Evolutionary conservation across 495 filamentous ascomycete genomes (phyloP).

Genomic region (Cairneyella variabilis): DNA sequence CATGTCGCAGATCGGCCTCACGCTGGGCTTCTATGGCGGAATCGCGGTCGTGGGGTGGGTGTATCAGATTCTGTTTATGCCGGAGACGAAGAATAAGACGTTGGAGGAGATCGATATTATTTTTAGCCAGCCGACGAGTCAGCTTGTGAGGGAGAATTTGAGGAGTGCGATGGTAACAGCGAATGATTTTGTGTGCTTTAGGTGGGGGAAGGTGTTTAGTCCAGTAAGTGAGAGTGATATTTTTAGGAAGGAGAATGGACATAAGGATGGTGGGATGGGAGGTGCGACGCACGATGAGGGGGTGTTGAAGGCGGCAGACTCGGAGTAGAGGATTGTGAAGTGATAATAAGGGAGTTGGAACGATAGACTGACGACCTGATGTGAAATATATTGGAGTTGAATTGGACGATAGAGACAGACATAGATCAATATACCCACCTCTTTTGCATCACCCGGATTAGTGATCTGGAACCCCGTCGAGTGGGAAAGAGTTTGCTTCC

Average conservation of each 20-base stretch:
- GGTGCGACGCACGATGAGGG: conserved; percentile 14
- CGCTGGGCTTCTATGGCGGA: conserved; percentile 58
- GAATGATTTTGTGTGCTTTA: conserved; percentile 14
- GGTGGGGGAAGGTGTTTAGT: conserved; percentile 25
- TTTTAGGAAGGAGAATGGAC: conserved; percentile 22
- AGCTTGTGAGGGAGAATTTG: conserved; percentile 47
- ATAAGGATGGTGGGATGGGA: conserved; percentile 1
- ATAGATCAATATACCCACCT: too few relatives aligned
- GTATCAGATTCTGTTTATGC: conserved; percentile 60
- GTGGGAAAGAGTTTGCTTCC: too few relatives aligned
- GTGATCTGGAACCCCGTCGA: too few relatives aligned
- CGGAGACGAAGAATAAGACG: conserved; percentile 61
- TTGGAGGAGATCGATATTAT: conserved; percentile 59
- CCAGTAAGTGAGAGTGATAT: conserved; percentile 22
- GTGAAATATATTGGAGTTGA: too few relatives aligned
- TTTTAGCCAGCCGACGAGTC: conserved; percentile 51
- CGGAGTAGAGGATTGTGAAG: neutral
- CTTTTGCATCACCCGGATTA: too few relatives aligned
- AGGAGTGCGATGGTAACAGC: conserved; percentile 27
- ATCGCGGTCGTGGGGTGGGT: conserved; percentile 54
- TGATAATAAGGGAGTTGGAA: too few relatives aligned
- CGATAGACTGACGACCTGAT: too few relatives aligned
- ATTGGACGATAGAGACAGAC: too few relatives aligned
- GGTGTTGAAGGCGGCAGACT: too few relatives aligned
- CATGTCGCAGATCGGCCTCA: conserved; percentile 53